phyloP scores from a whole-genome alignment of 768 basidiomycete genomes.

The Amanita fuliginea region DNA sequence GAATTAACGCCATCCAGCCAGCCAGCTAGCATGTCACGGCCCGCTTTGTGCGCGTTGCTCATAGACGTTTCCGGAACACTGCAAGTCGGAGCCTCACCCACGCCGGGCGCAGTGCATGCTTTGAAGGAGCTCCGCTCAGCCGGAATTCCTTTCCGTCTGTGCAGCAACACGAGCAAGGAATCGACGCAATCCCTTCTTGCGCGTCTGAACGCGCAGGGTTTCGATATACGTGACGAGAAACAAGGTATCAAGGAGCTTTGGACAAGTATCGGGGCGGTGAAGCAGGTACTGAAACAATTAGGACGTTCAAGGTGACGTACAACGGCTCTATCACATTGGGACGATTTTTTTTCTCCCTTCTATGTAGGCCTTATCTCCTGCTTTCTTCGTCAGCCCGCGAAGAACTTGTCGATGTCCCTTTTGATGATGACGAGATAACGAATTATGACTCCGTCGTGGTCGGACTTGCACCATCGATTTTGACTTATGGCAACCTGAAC shows the following conservation, averaged over 20 bases:
- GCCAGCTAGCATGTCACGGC: conserved; percentile 18
- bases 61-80: conserved; percentile 64
- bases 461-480: conserved; percentile 40
- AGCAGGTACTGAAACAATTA: conserved; percentile 27
- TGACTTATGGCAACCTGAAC: conserved; percentile 49
- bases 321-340: too few relatives aligned
- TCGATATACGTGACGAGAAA: conserved; percentile 23
- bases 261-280: conserved; percentile 55
- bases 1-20: neutral
- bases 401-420: conserved; percentile 20
- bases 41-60: conserved; percentile 37
- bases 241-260: conserved; percentile 33
- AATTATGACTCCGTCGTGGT: conserved; percentile 53
- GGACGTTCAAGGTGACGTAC: conserved; percentile 26
- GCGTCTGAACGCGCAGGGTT: conserved; percentile 35
- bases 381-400: conserved; percentile 38
- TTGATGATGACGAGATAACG: conserved; percentile 4
- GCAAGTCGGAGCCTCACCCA: conserved; percentile 40
- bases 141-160: conserved; percentile 36
- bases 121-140: conserved; percentile 24
- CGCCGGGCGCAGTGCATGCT: conserved; percentile 34
- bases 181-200: conserved; percentile 32
- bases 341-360: too few relatives aligned
- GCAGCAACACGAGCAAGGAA: conserved; percentile 66
- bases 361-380: conserved; percentile 48